These are phyloP conservation scores for Cucurbita moschata DNA, from an alignment of 306 rosid genomes.

Conservation along the genomic window DNA sequence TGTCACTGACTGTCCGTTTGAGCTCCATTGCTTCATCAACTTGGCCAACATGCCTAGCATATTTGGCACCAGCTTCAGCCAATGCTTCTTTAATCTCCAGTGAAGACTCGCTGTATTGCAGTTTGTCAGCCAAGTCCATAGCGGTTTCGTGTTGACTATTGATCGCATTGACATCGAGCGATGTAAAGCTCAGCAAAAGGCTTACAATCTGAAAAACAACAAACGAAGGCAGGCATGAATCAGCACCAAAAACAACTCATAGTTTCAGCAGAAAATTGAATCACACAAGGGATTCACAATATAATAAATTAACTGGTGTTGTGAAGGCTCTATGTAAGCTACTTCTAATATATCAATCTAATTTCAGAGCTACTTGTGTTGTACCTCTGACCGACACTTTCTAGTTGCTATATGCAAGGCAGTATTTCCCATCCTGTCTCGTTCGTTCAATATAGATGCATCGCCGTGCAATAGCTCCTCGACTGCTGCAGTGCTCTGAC, in stretches of 20 bases:
- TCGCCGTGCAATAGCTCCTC: constrained; percentile 61
- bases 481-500: constrained; percentile 45
- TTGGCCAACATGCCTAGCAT: constrained; percentile 71
- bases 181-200: constrained; percentile 41
- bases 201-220: constrained; percentile 43
- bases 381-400: constrained; percentile 82
- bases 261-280: background rate
- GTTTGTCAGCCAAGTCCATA: constrained; percentile 83
- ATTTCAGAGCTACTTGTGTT: background rate
- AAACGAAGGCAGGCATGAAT: constrained; percentile 11
- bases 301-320: background rate
- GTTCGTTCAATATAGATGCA: constrained; percentile 50
- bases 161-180: constrained; percentile 59
- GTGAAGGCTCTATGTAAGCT: background rate
- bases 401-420: constrained; percentile 88
- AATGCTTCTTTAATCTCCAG: constrained; percentile 60
- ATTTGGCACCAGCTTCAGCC: constrained; percentile 65
- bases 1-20: constrained; percentile 89
- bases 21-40: constrained; percentile 87
- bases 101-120: constrained; percentile 56
- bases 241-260: background rate
- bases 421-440: constrained; percentile 87
- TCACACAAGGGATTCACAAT: background rate
- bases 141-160: constrained; percentile 72
- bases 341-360: background rate